A percentile compares a stretch with the other conserved stretches of the same genome.
These are phyloP conservation scores for Diaporthe longicolla DNA, from an alignment of 2,329 filamentous ascomycete species.

Conservation along the genomic window DNA sequence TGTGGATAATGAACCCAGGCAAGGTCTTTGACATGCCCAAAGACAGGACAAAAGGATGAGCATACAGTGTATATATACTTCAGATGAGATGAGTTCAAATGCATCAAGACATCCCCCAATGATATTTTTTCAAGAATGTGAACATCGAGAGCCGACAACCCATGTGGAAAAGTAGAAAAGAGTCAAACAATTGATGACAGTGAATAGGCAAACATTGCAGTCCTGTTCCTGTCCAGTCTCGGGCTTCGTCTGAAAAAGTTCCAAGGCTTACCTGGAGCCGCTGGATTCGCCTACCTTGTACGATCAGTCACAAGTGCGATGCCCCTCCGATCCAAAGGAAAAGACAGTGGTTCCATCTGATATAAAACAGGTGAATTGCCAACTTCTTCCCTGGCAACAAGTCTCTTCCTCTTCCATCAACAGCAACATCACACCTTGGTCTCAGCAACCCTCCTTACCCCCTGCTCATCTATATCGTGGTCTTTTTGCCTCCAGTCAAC, in stretches of 20 bases:
- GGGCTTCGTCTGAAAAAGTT: neutral
- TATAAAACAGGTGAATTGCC: neutral
- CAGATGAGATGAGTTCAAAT: neutral
- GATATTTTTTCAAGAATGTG: neutral
- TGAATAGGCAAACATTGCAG: neutral
- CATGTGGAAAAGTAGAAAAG: neutral
- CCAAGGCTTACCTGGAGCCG: no score
- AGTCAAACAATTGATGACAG: neutral
- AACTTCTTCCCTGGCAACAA: neutral
- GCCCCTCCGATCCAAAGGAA: neutral
- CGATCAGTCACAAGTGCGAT: neutral
- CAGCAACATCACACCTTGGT: no score
- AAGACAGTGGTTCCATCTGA: no score
- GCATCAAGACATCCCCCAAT: no score
- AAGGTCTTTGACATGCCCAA: conserved; percentile 55
- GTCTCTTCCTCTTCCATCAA: neutral
- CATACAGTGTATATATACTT: neutral
- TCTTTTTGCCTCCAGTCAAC: neutral
- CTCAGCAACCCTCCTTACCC: no score
- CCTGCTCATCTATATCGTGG: neutral
- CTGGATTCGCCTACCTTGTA: neutral
- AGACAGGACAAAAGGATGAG: conserved; percentile 3
- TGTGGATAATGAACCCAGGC: conserved; percentile 63
- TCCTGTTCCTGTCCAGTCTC: neutral
- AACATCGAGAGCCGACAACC: neutral